Conservation (phyloP, 345 rosid genomes). For the Toxicodendron radicans region DNA sequence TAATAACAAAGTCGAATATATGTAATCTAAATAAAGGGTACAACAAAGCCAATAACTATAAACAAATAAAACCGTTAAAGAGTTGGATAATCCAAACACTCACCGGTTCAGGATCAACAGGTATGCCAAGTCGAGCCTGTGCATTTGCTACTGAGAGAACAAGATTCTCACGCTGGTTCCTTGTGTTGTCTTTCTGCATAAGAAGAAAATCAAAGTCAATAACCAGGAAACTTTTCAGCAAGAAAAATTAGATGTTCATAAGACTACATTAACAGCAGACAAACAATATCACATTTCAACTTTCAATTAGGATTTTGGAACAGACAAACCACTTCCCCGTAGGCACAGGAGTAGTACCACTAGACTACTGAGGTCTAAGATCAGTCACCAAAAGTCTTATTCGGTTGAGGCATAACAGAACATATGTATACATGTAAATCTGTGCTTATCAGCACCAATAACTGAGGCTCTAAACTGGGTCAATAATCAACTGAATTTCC, state of each 20-base stretch:
- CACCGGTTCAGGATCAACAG: constrained; percentile 73
- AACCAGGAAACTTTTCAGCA: constrained; percentile 4
- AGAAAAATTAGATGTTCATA: neutral
- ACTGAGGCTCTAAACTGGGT: neutral
- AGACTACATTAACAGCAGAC: neutral
- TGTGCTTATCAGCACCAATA: neutral
- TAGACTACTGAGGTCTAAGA: neutral
- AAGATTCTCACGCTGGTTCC: constrained; percentile 95
- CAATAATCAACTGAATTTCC: neutral
- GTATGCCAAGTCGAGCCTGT: constrained; percentile 73
- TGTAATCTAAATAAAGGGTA: neutral
- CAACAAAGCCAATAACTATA: neutral
- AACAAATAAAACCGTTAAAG: neutral
- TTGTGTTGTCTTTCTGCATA: constrained; percentile 78
- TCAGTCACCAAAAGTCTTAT: neutral
- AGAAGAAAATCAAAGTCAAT: constrained; percentile 10
- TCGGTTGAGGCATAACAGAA: neutral
- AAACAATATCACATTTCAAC: neutral
- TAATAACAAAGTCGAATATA: neutral
- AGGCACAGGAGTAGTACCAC: neutral
- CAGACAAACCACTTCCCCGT: neutral
- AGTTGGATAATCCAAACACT: constrained; percentile 36
- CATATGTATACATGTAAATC: constrained; percentile 7
- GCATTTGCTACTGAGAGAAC: constrained; percentile 86
- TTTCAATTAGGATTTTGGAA: neutral